Conservation (phyloP, 139 green algal genomes). For the Mesotaenium endlicherianum region DNA sequence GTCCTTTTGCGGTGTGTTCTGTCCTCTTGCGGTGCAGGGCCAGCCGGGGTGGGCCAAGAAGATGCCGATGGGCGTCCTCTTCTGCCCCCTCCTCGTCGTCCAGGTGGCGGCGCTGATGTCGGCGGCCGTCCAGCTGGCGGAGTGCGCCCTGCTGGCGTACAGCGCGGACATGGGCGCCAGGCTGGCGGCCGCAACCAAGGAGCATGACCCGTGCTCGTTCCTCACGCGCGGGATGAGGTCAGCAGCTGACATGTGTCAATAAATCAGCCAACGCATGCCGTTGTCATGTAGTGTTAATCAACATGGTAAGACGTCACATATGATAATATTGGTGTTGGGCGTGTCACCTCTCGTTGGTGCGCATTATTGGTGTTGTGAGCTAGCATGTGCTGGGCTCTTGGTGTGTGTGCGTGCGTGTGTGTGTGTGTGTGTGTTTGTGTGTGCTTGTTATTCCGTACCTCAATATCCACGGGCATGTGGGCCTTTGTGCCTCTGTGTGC, state of each 20-base stretch:
- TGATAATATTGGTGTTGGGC: no score
- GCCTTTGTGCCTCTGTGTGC: background rate
- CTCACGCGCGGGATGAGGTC: constrained; percentile 20
- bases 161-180: background rate
- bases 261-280: background rate
- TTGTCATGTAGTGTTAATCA: no score
- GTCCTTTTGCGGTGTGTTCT: no score
- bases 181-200: background rate
- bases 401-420: no score
- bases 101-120: constrained; percentile 18
- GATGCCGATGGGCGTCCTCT: constrained; percentile 12
- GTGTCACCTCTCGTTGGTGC: no score
- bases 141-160: background rate
- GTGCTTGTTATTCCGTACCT: background rate
- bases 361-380: no score
- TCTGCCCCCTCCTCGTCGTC: background rate
- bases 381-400: no score
- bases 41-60: background rate
- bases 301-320: no score
- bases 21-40: no score
- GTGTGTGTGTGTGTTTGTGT: no score
- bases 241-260: background rate
- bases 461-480: background rate
- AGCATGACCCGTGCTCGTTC: constrained; percentile 20
- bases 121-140: background rate